Evolutionary conservation across 345 rosid genomes (phyloP).

Genomic region (Melaleuca alternifolia): DNA sequence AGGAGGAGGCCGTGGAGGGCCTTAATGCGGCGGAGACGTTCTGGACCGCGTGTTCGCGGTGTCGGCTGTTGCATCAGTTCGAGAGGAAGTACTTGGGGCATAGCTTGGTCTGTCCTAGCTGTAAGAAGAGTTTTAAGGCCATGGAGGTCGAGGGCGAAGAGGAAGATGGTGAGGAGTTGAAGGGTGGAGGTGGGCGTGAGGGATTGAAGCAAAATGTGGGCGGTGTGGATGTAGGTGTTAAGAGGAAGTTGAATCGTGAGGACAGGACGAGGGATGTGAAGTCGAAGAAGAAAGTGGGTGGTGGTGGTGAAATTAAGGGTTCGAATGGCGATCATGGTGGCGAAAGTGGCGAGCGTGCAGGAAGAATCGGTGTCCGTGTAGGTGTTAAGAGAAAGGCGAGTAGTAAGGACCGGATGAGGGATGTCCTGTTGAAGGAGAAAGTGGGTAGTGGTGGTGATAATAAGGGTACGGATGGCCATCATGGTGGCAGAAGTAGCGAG

Average conservation of each 20-base stretch:
- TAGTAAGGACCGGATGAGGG: slow-evolving; percentile 1
- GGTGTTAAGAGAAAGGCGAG: slow-evolving; percentile 10
- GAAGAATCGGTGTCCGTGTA: not conserved
- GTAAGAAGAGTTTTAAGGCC: slow-evolving; percentile 65
- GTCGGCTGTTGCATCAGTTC: slow-evolving; percentile 62
- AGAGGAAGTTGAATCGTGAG: slow-evolving; percentile 18
- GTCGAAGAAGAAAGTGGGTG: slow-evolving; percentile 2
- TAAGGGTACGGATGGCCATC: not conserved
- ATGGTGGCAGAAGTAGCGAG: not conserved
- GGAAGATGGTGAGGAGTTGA: slow-evolving; percentile 1
- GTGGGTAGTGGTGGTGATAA: slow-evolving; percentile 5
- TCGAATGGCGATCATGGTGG: not conserved
- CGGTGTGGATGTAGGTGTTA: not conserved
- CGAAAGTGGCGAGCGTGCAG: not conserved
- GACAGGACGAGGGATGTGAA: slow-evolving; percentile 18
- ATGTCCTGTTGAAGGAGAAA: slow-evolving; percentile 9
- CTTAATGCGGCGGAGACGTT: slow-evolving; percentile 25
- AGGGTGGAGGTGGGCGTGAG: not conserved
- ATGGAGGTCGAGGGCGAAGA: slow-evolving; percentile 38
- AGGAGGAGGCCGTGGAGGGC: slow-evolving; percentile 29
- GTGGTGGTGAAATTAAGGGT: not conserved
- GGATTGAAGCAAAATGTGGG: slow-evolving; percentile 10
- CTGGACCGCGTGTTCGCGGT: slow-evolving; percentile 61
- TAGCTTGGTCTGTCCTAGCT: slow-evolving; percentile 61
- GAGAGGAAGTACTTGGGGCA: slow-evolving; percentile 67